phyloP scores from a whole-genome alignment of 768 basidiomycete genomes.

The Candolleomyces aberdarensis region DNA sequence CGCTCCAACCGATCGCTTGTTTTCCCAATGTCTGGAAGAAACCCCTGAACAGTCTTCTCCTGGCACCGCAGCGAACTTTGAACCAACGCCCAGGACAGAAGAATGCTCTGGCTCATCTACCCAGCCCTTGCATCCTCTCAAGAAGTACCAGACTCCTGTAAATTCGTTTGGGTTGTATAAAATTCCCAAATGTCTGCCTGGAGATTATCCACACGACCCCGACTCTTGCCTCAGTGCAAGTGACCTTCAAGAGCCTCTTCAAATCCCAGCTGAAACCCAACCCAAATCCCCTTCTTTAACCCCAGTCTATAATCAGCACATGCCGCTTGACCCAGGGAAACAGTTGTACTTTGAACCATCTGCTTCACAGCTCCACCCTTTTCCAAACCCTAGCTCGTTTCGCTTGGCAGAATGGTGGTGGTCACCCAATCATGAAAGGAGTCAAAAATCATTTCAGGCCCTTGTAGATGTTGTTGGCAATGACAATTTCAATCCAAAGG shows the following conservation, averaged over 20 bases:
- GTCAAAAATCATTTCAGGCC: not conserved
- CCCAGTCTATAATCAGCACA: too few species aligned
- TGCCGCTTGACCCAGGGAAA: not conserved
- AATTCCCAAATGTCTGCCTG: not conserved
- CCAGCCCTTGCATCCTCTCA: not conserved
- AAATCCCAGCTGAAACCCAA: not conserved
- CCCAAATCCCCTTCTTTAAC: not conserved
- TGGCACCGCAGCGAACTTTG: too few species aligned
- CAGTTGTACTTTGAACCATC: too few species aligned
- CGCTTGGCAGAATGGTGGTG: not conserved
- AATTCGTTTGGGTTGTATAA: not conserved
- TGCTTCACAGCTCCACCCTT: not conserved
- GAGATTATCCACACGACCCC: not conserved
- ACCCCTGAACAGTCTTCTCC: not conserved
- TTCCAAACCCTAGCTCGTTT: not conserved
- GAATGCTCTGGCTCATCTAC: not conserved
- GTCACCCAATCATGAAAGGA: not conserved
- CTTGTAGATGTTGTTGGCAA: not conserved
- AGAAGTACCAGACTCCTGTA: not conserved
- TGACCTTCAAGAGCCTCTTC: not conserved
- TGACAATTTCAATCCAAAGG: not conserved
- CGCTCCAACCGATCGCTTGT: not conserved
- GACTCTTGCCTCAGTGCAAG: not conserved
- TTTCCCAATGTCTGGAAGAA: not conserved
- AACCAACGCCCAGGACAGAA: not conserved